Conservation (phyloP, 371 early-diverging fungal genomes). For the Chytridium lagenaria region DNA sequence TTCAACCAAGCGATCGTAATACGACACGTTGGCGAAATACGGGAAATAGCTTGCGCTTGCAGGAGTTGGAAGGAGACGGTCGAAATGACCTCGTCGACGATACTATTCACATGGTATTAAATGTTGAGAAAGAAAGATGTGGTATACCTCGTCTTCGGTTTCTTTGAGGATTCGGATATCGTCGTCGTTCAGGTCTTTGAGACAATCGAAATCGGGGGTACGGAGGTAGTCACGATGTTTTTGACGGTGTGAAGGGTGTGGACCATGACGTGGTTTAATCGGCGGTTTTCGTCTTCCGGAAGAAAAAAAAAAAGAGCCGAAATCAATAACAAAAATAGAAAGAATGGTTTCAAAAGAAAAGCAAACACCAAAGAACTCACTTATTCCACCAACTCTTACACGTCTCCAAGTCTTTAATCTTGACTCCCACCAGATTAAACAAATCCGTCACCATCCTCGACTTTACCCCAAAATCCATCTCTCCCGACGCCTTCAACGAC, state of each 20-base stretch:
- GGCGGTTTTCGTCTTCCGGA: background rate
- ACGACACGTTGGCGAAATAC: constrained; percentile 26
- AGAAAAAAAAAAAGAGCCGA: background rate
- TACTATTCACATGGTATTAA: constrained; percentile 22
- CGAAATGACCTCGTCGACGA: constrained; percentile 44
- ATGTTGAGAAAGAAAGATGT: background rate
- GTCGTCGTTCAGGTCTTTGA: constrained; percentile 35
- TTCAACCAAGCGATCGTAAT: constrained; percentile 42
- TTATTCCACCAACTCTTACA: constrained; percentile 26
- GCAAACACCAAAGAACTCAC: constrained; percentile 11
- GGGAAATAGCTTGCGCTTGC: constrained; percentile 18
- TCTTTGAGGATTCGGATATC: constrained; percentile 43
- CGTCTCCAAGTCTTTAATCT: constrained; percentile 35
- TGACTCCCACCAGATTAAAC: constrained; percentile 50
- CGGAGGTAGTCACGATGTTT: constrained; percentile 28
- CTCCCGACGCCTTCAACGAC: constrained; percentile 47
- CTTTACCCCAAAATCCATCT: constrained; percentile 47
- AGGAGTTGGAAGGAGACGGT: constrained; percentile 41
- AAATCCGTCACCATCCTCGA: constrained; percentile 44
- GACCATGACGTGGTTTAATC: background rate
- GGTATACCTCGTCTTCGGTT: constrained; percentile 48
- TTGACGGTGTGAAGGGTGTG: constrained; percentile 18
- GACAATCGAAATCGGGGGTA: constrained; percentile 18
- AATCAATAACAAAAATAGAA: background rate
- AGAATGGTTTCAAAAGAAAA: background rate